Evolutionary conservation across 129 eudicot genomes (phyloP).

Genomic region (Saussurea involucrata): DNA sequence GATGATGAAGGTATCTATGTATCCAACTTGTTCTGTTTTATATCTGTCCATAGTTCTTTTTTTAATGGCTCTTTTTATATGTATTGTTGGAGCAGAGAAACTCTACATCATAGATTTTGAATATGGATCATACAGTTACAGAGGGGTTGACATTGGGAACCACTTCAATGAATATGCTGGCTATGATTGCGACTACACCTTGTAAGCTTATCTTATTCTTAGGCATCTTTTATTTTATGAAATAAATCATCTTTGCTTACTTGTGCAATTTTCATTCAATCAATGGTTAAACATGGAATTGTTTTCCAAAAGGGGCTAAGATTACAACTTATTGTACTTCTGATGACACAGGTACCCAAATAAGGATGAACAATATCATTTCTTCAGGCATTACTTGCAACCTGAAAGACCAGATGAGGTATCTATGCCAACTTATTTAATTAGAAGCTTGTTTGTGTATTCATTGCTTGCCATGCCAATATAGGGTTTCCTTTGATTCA

Average conservation of each 20-base stretch:
- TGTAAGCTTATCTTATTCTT: conserved; percentile 47
- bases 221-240: conserved; percentile 10
- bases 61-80: conserved; percentile 5
- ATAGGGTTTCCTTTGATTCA: conserved; percentile 32
- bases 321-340: neutral
- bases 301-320: too few relatives aligned
- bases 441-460: conserved; percentile 4
- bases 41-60: neutral
- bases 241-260: too few relatives aligned
- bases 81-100: conserved; percentile 51
- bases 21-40: neutral
- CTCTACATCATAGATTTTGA: conserved; percentile 94
- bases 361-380: conserved; percentile 81
- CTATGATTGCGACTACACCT: conserved; percentile 90
- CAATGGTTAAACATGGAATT: neutral
- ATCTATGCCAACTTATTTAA: conserved; percentile 2
- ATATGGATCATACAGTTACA: conserved; percentile 88
- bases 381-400: conserved; percentile 85
- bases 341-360: conserved; percentile 67
- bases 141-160: conserved; percentile 98
- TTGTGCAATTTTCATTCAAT: neutral
- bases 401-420: conserved; percentile 76
- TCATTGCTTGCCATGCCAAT: neutral
- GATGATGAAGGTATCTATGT: conserved; percentile 66
- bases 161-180: conserved; percentile 99